A percentile compares a stretch with the other conserved stretches of the same genome.
phyloP scores from a whole-genome alignment of 2,329 filamentous ascomycete species.

The Tolypocladium ophioglossoides region DNA sequence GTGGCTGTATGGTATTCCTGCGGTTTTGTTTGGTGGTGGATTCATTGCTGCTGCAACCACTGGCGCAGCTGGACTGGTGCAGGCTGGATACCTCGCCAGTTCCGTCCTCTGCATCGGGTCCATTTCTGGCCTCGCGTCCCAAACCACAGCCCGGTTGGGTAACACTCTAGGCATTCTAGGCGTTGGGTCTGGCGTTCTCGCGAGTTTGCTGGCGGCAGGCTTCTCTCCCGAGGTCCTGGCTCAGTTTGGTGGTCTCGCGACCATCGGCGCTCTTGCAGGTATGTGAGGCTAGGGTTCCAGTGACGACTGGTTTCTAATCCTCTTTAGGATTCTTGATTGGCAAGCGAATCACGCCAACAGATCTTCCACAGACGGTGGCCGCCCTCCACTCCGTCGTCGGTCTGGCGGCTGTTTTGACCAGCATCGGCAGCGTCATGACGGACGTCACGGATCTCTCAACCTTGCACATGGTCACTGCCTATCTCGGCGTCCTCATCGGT shows the following conservation, averaged over 20 bases:
- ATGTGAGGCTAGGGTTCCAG: neutral
- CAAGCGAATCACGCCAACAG: conserved; percentile 77
- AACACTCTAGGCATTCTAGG: conserved; percentile 82
- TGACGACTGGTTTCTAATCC: conserved; percentile 1
- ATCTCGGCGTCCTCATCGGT: conserved; percentile 76
- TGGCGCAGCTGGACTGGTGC: conserved; percentile 73
- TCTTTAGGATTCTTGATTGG: conserved; percentile 59
- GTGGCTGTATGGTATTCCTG: conserved; percentile 76
- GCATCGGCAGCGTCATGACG: conserved; percentile 75
- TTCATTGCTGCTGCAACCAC: conserved; percentile 72
- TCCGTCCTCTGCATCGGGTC: conserved; percentile 79
- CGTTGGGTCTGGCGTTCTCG: conserved; percentile 71
- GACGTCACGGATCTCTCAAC: conserved; percentile 61
- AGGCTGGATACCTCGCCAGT: conserved; percentile 79
- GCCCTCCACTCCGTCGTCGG: conserved; percentile 86
- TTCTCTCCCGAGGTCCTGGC: conserved; percentile 69
- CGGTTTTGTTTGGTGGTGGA: conserved; percentile 66
- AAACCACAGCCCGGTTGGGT: conserved; percentile 71
- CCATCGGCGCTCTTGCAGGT: conserved; percentile 57
- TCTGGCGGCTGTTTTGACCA: conserved; percentile 78
- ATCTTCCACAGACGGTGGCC: conserved; percentile 80
- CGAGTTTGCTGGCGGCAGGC: conserved; percentile 70
- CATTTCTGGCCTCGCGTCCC: conserved; percentile 70
- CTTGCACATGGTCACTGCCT: conserved; percentile 75
- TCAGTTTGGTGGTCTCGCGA: conserved; percentile 70